Conservation (phyloP, 2,329 filamentous ascomycete genomes). For the Microsporum canis region DNA sequence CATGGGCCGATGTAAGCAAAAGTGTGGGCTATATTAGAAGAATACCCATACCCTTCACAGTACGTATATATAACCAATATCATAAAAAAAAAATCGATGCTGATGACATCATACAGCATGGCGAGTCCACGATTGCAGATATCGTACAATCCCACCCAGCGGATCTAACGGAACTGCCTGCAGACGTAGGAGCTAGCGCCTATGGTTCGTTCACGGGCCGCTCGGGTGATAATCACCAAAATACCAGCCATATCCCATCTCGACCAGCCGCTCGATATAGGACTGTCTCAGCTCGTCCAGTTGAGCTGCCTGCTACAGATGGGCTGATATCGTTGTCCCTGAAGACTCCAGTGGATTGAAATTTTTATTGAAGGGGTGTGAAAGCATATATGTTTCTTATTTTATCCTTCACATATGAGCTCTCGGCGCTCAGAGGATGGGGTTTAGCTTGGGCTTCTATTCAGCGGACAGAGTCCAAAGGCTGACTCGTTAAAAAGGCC, state of each 20-base stretch:
- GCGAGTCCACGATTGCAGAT: not conserved
- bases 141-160: not conserved
- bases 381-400: not conserved
- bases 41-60: constrained; percentile 13
- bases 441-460: no score
- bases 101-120: not conserved
- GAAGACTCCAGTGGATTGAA: not conserved
- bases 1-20: constrained; percentile 31
- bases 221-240: not conserved
- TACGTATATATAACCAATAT: constrained; percentile 6
- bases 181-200: not conserved
- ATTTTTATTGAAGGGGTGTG: not conserved
- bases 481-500: not conserved
- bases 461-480: no score
- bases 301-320: constrained; percentile 11
- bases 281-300: not conserved
- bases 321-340: not conserved
- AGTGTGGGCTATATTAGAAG: constrained; percentile 23
- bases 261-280: not conserved
- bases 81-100: no score
- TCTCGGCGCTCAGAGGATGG: no score
- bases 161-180: not conserved
- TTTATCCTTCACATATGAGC: not conserved
- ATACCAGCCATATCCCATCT: not conserved
- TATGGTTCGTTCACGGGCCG: not conserved